These are phyloP conservation scores for Calonectria montana DNA, from an alignment of 2,329 filamentous ascomycete genomes.

Conservation along the genomic window DNA sequence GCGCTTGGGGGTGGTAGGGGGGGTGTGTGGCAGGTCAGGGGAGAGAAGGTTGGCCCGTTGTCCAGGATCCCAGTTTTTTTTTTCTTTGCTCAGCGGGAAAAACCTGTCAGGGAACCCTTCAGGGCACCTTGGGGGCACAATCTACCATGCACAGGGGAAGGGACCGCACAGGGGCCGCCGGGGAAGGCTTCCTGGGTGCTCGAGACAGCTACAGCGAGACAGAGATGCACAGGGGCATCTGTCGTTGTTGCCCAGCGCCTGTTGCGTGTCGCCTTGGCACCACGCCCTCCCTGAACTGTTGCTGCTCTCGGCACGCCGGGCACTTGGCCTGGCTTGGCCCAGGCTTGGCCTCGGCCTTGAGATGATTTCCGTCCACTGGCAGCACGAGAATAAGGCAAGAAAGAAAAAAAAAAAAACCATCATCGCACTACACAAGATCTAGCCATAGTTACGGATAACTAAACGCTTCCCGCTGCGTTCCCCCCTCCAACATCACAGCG, in stretches of 20 bases:
- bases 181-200: not conserved
- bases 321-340: constrained; percentile 15
- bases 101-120: not conserved
- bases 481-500: no score
- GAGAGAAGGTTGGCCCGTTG: constrained; percentile 2
- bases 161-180: not conserved
- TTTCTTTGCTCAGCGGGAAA: constrained; percentile 1
- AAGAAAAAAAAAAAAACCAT: not conserved
- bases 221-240: not conserved
- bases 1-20: constrained; percentile 28
- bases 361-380: not conserved
- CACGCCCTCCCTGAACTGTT: not conserved
- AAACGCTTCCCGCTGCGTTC: not conserved
- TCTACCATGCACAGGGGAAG: not conserved
- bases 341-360: constrained; percentile 19
- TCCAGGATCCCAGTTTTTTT: constrained; percentile 1
- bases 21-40: constrained; percentile 14
- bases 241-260: not conserved
- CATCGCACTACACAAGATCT: not conserved
- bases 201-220: not conserved
- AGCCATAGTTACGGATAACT: not conserved
- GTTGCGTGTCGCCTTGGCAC: constrained; percentile 17
- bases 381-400: not conserved
- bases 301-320: constrained; percentile 7
- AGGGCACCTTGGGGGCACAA: not conserved